Evolutionary conservation across 2,329 filamentous ascomycete genomes (phyloP).

Genomic region (Sarocladiaceae sp.): DNA sequence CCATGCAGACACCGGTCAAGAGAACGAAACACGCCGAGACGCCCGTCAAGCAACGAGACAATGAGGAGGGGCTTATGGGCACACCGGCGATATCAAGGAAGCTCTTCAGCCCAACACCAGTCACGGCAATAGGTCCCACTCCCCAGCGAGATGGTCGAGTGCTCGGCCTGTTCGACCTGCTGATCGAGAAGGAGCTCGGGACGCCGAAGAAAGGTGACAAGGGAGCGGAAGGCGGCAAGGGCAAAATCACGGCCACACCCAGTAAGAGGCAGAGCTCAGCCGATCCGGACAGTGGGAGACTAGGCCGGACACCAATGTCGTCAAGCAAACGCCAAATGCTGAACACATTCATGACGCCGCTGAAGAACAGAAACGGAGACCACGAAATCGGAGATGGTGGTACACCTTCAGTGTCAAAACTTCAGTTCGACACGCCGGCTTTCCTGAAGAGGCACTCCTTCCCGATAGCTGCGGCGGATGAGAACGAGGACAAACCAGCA

Average conservation of each 20-base stretch:
- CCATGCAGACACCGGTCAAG: constrained; percentile 45
- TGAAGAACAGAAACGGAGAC: constrained; percentile 37
- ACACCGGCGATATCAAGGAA: constrained; percentile 53
- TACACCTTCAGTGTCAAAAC: constrained; percentile 47
- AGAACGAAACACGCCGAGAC: constrained; percentile 40
- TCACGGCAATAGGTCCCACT: constrained; percentile 66
- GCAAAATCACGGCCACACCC: constrained; percentile 35
- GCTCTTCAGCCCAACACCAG: constrained; percentile 52
- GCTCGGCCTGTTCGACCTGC: constrained; percentile 69
- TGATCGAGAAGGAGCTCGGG: constrained; percentile 44
- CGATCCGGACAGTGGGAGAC: constrained; percentile 24
- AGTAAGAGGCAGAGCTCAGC: constrained; percentile 32
- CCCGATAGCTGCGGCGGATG: constrained; percentile 44
- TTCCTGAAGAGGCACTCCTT: constrained; percentile 49
- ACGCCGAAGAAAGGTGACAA: constrained; percentile 41
- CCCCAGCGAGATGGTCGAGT: constrained; percentile 74
- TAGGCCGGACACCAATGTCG: constrained; percentile 45
- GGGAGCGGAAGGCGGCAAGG: constrained; percentile 13
- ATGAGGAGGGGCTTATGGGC: constrained; percentile 38
- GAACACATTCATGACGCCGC: constrained; percentile 60
- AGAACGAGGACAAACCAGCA: constrained; percentile 44
- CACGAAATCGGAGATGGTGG: constrained; percentile 23
- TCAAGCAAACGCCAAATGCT: constrained; percentile 55
- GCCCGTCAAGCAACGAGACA: constrained; percentile 33
- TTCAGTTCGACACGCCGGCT: constrained; percentile 62